These are phyloP conservation scores for Cladosporium austrohemisphaericum DNA, from an alignment of 2,329 filamentous ascomycete species.

Conservation along the genomic window DNA sequence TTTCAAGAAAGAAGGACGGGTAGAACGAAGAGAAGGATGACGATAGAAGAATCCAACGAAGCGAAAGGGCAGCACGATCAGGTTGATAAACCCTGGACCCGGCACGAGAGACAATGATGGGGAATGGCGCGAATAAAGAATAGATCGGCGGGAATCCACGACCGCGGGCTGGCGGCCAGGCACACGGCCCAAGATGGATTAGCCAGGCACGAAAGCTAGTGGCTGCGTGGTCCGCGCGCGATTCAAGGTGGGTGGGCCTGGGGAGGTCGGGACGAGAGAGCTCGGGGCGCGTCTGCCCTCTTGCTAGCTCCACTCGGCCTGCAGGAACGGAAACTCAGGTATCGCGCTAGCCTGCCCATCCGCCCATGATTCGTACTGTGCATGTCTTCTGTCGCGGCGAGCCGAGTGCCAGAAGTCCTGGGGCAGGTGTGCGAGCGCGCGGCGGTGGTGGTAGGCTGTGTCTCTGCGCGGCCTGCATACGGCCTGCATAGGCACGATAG, in stretches of 20 bases:
- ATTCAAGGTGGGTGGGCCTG: conserved; percentile 27
- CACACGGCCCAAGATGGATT: conserved; percentile 20
- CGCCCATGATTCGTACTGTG: conserved; percentile 13
- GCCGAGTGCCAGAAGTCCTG: conserved; percentile 2
- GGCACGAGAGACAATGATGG: conserved; percentile 23
- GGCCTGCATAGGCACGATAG: conserved; percentile 4
- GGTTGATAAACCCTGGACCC: conserved; percentile 31
- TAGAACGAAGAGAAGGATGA: conserved; percentile 23
- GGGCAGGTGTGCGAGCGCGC: not conserved
- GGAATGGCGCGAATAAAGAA: conserved; percentile 25
- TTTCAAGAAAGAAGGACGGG: conserved; percentile 23
- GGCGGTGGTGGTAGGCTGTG: not conserved
- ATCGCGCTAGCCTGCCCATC: conserved; percentile 8
- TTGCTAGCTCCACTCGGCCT: conserved; percentile 11
- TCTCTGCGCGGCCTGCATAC: not conserved
- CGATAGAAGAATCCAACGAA: conserved; percentile 26
- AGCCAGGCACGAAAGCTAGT: conserved; percentile 27
- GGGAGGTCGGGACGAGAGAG: conserved; percentile 23
- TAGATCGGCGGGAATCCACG: conserved; percentile 26
- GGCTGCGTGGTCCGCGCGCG: conserved; percentile 22
- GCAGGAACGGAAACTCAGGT: conserved; percentile 15
- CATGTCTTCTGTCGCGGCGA: not conserved
- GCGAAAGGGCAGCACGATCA: conserved; percentile 22
- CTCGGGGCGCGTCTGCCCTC: conserved; percentile 7
- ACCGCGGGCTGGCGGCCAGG: conserved; percentile 19